Base-by-base conservation (phyloP, 73 alveolate species). In the Chromera velia region DNA sequence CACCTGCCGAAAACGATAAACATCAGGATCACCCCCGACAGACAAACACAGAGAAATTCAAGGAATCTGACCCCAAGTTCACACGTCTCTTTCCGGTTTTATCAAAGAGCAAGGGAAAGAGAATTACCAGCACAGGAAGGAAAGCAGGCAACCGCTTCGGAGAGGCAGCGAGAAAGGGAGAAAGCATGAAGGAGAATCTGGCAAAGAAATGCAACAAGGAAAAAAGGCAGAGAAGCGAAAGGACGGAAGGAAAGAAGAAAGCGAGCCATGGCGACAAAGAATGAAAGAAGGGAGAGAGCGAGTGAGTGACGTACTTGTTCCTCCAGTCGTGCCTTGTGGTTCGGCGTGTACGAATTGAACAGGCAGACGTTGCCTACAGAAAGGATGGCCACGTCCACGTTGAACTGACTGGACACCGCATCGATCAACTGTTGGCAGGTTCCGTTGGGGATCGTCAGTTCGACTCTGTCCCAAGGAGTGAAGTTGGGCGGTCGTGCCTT, bases 301-400 rank as follows among this genome's bases (percentile, higher is more conserved):
- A n/a, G 27, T 22, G 24, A 1, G 31, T 1, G 69, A 1, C 7
- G 28, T n/a, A 26, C 1, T 55, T 22, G 27, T 26, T 22, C 24
- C 31, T 55, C 30, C 7, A 22, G 69, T 22, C 86, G 80, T 68
- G 69, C 70, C 80, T 47, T 79, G 78, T 79, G 86, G 70, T 79
- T 77, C 9, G 86, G 86, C 19, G 70, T 40, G 69, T 79, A 79
- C 69, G 86, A 71, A 28, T 79, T 79, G 86, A 70, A 79, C 55
- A 79, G 55, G 80, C 86, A 79, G 32, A 80, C 80, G 69, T 79
- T 79, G 74, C 86, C 86, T 22, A 77, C 71, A 31, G 86, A 79
- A 79, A 79, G 69, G 86, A 79, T 79, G 80, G 70, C 70, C 27
- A 79, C 86, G 45, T 68, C 1, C 30, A n/a, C 30, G 9, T 17